Conservation (phyloP, 73 alveolate species). For the Paraurostyla sp. region DNA sequence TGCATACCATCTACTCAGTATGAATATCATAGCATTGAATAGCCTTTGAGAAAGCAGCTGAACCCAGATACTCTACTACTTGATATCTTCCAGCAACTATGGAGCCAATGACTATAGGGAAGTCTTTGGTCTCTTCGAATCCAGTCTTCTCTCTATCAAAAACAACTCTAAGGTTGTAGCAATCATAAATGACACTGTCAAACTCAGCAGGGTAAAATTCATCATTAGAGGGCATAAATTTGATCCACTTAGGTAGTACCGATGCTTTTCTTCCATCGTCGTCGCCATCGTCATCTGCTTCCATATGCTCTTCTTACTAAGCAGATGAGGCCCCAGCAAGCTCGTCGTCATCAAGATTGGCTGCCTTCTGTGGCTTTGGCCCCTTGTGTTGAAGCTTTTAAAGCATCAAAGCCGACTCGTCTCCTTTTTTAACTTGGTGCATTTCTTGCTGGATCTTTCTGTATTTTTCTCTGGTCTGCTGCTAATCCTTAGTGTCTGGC, state of each 20-base stretch:
- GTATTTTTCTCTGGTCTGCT: conserved; percentile 54
- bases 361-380: neutral
- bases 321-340: conserved; percentile 35
- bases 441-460: conserved; percentile 67
- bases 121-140: conserved; percentile 99
- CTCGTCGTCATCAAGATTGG: conserved; percentile 26
- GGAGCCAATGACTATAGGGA: conserved; percentile 95
- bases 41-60: conserved; percentile 99
- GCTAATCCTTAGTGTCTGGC: conserved; percentile 69
- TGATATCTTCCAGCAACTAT: conserved; percentile 98
- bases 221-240: conserved; percentile 96
- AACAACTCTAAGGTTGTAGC: conserved; percentile 97
- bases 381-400: conserved; percentile 63
- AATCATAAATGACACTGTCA: conserved; percentile 97
- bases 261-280: conserved; percentile 69
- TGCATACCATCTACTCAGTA: conserved; percentile 97
- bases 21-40: conserved; percentile 97
- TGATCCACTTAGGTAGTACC: conserved; percentile 88
- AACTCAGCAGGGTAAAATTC: conserved; percentile 99
- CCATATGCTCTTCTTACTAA: conserved; percentile 31
- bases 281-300: conserved; percentile 65
- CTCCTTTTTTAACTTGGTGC: conserved; percentile 77
- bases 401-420: conserved; percentile 77
- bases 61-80: conserved; percentile 98
- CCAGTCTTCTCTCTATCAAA: conserved; percentile 99